Conservation (phyloP, 2,329 filamentous ascomycete genomes). For the Hortaea werneckii region DNA sequence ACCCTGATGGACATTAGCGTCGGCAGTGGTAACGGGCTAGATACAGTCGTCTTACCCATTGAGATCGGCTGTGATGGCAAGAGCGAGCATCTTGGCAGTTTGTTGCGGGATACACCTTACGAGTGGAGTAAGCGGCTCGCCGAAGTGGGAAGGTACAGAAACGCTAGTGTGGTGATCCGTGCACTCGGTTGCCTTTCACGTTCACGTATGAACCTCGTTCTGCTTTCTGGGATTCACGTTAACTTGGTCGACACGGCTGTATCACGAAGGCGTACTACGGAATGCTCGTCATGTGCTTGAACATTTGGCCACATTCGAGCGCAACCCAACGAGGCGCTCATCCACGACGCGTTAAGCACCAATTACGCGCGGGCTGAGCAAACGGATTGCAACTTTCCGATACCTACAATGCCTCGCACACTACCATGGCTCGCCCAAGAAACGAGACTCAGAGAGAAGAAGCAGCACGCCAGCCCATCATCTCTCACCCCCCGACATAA, state of each 20-base stretch:
- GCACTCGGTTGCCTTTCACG: not conserved
- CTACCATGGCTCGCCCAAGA: conserved; percentile 24
- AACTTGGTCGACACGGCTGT: too few relatives aligned
- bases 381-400: not conserved
- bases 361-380: conserved; percentile 7
- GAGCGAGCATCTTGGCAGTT: conserved; percentile 48
- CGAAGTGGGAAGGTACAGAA: not conserved
- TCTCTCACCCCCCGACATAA: conserved; percentile 10
- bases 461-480: conserved; percentile 1
- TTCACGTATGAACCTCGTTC: too few relatives aligned
- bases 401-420: conserved; percentile 27
- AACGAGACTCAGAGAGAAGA: conserved; percentile 6
- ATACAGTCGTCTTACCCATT: conserved; percentile 45
- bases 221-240: too few relatives aligned
- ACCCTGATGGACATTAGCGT: conserved; percentile 48
- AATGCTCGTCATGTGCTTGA: too few relatives aligned
- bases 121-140: not conserved
- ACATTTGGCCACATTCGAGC: too few relatives aligned
- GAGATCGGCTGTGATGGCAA: conserved; percentile 58
- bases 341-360: conserved; percentile 8
- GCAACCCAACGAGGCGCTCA: not conserved
- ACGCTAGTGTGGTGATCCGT: not conserved
- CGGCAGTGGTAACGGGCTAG: not conserved
- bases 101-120: not conserved
- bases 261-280: too few relatives aligned